Evolutionary conservation across 2,329 filamentous ascomycete genomes (phyloP), one percentile per base, ranked within the genome.

Genomic region (Monosporascus sp.): DNA sequence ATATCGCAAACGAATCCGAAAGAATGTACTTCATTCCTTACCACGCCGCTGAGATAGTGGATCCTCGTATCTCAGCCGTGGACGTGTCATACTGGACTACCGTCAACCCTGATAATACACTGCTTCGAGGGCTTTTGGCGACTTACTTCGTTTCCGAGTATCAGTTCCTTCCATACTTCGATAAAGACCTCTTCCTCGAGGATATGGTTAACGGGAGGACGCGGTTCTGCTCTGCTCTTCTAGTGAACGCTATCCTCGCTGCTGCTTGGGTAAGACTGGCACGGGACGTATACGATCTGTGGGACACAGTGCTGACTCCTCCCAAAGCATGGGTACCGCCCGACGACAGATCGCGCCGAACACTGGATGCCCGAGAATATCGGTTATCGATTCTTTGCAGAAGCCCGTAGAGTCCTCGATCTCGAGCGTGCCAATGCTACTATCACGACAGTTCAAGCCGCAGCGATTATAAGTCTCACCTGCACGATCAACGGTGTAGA

Each of bases 321-420:
- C 27, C 35, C 1, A 2, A 43, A 74, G 70, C 61, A 67, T 36
- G 70, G 66, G 27, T 63, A 69, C 49, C 56, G 53, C 1, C 51
- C 27, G 0, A 57, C 70, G 18, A 43, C 57, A 0, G 56, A 66
- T 2, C 69, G 72, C 0, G 62, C 64, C 2, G 61, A 72, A 41
- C 70, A 68, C 48, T 74, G 71, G 71, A 68, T 67, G 17, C 69
- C 70, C 0, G 35, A 62, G 1, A 72, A 60, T 1, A 57, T 72
- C 0, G 45, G 54, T 0, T 74, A 73, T 27, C 63, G 65, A 2
- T 74, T 75, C 20, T 52, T 70, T 4, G 67, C 70, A 0, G 72
- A 75, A 57, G 70, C 71, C 0, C 70, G 67, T 31, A 65, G 71
- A 2, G 54, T 74, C 3, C 72, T 72, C 68, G 70, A 74, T 18